Evolutionary conservation across 768 basidiomycete genomes (phyloP).

Genomic region (Leccinum subgranulosum): DNA sequence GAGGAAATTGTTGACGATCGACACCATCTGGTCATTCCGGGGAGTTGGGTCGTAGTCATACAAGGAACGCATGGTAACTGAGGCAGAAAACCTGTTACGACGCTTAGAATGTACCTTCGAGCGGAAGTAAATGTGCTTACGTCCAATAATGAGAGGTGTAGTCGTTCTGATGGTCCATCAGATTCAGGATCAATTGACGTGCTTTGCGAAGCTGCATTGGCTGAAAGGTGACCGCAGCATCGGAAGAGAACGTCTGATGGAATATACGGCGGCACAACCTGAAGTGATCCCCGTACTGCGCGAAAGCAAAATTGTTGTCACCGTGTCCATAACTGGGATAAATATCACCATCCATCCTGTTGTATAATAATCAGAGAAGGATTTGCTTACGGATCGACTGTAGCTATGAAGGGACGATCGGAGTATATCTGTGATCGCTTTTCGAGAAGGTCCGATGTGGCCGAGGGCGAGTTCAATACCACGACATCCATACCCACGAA

Average conservation of each 20-base stretch:
- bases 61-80: slow-evolving; percentile 24
- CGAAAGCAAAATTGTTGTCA: slow-evolving; percentile 4
- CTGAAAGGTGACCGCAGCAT: slow-evolving; percentile 1
- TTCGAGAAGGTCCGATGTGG: slow-evolving; percentile 44
- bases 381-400: slow-evolving; percentile 12
- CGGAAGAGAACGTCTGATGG: slow-evolving; percentile 10
- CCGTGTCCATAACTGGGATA: slow-evolving; percentile 17
- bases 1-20: slow-evolving; percentile 7
- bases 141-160: slow-evolving; percentile 11
- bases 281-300: slow-evolving; percentile 12
- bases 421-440: slow-evolving; percentile 47
- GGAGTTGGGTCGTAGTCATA: slow-evolving; percentile 21
- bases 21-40: slow-evolving; percentile 15
- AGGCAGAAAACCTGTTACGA: slow-evolving; percentile 28
- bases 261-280: slow-evolving; percentile 15
- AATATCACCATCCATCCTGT: background rate
- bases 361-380: background rate
- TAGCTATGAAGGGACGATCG: slow-evolving; percentile 40
- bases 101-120: background rate
- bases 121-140: background rate
- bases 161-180: slow-evolving; percentile 4
- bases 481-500: background rate
- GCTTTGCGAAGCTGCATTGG: slow-evolving; percentile 9
- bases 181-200: slow-evolving; percentile 2
- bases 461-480: background rate